phyloP scores from a whole-genome alignment of 768 basidiomycete genomes.

The Mycena crocata region DNA sequence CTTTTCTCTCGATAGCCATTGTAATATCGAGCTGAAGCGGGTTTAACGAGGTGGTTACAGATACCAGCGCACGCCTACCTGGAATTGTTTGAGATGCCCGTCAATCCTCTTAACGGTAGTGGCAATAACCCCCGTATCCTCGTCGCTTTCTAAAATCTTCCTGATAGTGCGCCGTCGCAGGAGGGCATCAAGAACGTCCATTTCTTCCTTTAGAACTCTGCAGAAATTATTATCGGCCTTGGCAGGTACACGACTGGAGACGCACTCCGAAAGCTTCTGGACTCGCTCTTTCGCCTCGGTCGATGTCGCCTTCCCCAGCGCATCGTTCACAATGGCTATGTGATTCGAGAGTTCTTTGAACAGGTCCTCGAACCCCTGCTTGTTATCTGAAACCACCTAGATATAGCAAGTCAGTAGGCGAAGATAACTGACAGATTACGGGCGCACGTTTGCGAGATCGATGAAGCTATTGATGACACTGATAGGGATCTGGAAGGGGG shows the following conservation, averaged over 20 bases:
- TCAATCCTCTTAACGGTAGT: neutral
- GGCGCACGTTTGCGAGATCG: neutral
- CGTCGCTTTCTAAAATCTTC: slow-evolving; percentile 4
- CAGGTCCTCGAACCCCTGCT: neutral
- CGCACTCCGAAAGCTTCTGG: neutral
- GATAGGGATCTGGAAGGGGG: slow-evolving; percentile 10
- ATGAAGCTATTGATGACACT: neutral
- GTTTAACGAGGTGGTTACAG: too few relatives aligned
- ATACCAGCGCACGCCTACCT: too few relatives aligned
- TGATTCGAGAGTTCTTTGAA: neutral
- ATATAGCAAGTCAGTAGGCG: neutral
- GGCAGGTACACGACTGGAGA: neutral
- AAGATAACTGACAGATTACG: neutral
- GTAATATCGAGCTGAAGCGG: too few relatives aligned
- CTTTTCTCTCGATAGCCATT: too few relatives aligned
- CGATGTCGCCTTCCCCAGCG: neutral
- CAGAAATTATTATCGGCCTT: neutral
- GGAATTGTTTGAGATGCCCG: neutral
- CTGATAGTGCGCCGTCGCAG: neutral
- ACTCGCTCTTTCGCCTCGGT: neutral
- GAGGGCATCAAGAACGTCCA: neutral
- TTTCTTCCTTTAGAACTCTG: neutral
- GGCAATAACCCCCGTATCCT: neutral
- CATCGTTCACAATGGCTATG: neutral
- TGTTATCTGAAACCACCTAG: slow-evolving; percentile 2